A percentile compares a stretch with the other conserved stretches of the same genome.
Conservation (phyloP, 306 rosid species). For the Dalbergia oliveri region DNA sequence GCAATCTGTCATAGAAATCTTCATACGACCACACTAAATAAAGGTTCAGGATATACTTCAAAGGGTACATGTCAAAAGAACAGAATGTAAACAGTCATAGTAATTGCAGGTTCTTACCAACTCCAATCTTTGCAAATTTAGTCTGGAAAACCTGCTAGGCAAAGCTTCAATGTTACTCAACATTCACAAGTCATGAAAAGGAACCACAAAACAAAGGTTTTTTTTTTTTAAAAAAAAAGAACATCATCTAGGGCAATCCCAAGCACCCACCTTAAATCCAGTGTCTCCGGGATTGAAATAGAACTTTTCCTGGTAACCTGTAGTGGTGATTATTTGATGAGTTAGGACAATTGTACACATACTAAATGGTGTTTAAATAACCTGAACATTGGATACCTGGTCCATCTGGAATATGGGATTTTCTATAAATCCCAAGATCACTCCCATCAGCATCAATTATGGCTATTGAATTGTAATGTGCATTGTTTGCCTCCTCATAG, state of each 20-base stretch:
- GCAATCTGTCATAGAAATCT: constrained; percentile 4
- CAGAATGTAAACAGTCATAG: constrained; percentile 8
- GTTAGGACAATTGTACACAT: not conserved
- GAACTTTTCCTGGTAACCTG: constrained; percentile 98
- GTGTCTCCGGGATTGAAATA: constrained; percentile 98
- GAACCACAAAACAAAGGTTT: constrained; percentile 28
- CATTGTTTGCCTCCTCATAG: constrained; percentile 98
- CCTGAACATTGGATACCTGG: constrained; percentile 65
- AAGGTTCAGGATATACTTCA: constrained; percentile 8
- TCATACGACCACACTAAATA: constrained; percentile 13
- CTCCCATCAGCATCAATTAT: constrained; percentile 92
- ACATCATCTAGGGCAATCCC: constrained; percentile 23
- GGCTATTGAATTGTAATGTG: constrained; percentile 89
- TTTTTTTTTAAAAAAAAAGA: too few species aligned
- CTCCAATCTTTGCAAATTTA: constrained; percentile 86
- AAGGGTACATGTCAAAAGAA: constrained; percentile 4
- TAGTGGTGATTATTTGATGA: constrained; percentile 24
- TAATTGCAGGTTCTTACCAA: constrained; percentile 67
- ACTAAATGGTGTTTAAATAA: not conserved
- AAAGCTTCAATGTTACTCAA: constrained; percentile 46
- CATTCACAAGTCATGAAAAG: constrained; percentile 21
- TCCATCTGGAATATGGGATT: constrained; percentile 97
- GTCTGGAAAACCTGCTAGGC: constrained; percentile 87
- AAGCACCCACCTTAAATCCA: constrained; percentile 84
- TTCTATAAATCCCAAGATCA: constrained; percentile 96